These are phyloP conservation scores for Helenozyma rhizophorensis DNA, from an alignment of 805 yeast genomes.

Conservation along the genomic window DNA sequence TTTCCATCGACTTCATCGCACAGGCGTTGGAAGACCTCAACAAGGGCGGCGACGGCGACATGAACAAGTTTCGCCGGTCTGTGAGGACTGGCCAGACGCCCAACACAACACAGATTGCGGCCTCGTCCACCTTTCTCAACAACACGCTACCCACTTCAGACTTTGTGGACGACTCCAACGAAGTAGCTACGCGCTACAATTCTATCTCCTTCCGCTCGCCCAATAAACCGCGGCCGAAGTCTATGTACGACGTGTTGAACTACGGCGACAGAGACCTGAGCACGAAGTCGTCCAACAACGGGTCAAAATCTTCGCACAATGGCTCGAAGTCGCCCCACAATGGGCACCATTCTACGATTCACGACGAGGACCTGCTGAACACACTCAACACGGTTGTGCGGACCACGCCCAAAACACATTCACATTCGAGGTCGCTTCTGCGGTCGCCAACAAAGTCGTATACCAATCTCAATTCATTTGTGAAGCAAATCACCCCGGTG, in stretches of 20 bases:
- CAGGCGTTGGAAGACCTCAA: conserved; percentile 43
- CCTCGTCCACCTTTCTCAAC: neutral
- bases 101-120: conserved; percentile 3
- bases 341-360: no score
- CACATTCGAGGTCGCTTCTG: conserved; percentile 22
- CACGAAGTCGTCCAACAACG: no score
- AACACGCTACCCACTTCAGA: conserved; percentile 21
- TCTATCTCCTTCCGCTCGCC: conserved; percentile 22
- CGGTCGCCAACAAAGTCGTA: conserved; percentile 33
- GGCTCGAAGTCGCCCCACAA: no score
- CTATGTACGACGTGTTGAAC: conserved; percentile 8
- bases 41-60: conserved; percentile 42
- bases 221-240: conserved; percentile 5
- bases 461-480: conserved; percentile 27
- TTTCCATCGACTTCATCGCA: conserved; percentile 43
- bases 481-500: conserved; percentile 28
- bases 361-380: conserved; percentile 5
- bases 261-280: neutral
- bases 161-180: conserved; percentile 31
- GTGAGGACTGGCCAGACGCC: conserved; percentile 22
- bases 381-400: conserved; percentile 8
- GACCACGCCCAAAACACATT: neutral
- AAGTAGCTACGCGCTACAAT: conserved; percentile 35
- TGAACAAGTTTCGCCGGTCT: conserved; percentile 36
- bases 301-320: no score